Evolutionary conservation across 176 grass and related monocot species (phyloP).

Genomic region (Stipa capillata): DNA sequence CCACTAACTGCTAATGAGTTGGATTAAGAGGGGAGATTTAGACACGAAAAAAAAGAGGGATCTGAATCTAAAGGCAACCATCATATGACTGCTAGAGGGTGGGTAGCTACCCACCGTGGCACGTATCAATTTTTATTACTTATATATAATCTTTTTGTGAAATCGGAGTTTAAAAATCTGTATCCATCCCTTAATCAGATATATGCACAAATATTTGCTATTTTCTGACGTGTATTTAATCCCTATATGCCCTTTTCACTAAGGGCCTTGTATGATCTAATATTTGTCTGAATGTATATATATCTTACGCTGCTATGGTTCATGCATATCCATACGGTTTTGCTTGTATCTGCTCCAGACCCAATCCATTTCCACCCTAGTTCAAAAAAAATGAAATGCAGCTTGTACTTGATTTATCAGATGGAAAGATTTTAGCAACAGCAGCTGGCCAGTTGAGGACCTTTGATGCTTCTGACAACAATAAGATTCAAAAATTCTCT

Average conservation of each 20-base stretch:
- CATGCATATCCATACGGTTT: background rate
- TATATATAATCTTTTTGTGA: background rate
- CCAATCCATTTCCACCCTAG: background rate
- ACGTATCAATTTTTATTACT: no score
- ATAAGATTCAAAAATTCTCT: constrained; percentile 87
- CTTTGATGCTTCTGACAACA: constrained; percentile 66
- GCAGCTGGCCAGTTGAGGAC: constrained; percentile 90
- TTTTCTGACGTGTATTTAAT: background rate
- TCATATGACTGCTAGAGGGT: no score
- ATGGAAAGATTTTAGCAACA: constrained; percentile 78
- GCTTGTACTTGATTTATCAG: constrained; percentile 31
- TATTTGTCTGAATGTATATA: constrained; percentile 4
- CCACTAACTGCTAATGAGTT: no score
- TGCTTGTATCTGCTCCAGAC: background rate
- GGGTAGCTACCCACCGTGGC: no score
- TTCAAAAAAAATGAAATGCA: constrained; percentile 14
- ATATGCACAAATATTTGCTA: background rate
- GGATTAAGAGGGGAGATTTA: no score
- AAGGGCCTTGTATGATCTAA: background rate
- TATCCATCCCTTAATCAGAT: background rate
- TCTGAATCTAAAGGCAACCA: no score
- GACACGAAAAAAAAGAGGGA: no score
- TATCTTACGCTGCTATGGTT: background rate
- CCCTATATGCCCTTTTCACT: background rate
- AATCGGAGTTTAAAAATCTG: background rate